Conservation (phyloP, 202 grass and related monocot genomes). For the Schoenoplectus triqueter region DNA sequence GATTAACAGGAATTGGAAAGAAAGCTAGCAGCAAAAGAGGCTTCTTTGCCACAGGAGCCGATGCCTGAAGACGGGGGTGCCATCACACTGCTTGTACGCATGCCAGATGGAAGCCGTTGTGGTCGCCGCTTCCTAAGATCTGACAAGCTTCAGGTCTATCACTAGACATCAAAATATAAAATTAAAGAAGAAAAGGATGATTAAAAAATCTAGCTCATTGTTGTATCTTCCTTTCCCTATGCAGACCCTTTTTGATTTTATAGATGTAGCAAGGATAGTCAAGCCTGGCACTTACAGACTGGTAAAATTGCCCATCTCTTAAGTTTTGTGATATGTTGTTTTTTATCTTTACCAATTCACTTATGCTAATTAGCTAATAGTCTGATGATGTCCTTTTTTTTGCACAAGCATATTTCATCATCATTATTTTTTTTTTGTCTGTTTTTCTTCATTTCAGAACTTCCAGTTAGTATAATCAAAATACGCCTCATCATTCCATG, state of each 20-base stretch:
- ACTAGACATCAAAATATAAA: neutral
- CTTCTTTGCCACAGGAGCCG: conserved; percentile 79
- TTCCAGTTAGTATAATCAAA: neutral
- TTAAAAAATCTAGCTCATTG: conserved; percentile 22
- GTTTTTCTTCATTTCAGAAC: neutral
- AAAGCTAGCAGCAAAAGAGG: conserved; percentile 78
- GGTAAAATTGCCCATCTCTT: conserved; percentile 56
- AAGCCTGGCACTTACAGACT: conserved; percentile 92
- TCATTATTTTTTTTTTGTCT: neutral
- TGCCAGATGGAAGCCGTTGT: conserved; percentile 86
- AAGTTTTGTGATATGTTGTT: neutral
- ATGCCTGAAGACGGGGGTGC: conserved; percentile 68
- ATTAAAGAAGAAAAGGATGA: conserved; percentile 21
- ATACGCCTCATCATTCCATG: neutral
- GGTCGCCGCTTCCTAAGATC: conserved; percentile 85
- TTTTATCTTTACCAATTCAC: neutral
- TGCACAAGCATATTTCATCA: neutral
- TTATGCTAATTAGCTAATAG: neutral
- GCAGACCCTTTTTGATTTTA: conserved; percentile 93
- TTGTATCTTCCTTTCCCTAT: conserved; percentile 28
- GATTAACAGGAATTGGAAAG: conserved; percentile 72
- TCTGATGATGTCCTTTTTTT: neutral
- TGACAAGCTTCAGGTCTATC: conserved; percentile 81
- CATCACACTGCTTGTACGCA: conserved; percentile 82
- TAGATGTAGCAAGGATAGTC: conserved; percentile 79